These are phyloP conservation scores for Cenchrus americanus DNA, from an alignment of 176 grass and related monocot species.

Conservation along the genomic window DNA sequence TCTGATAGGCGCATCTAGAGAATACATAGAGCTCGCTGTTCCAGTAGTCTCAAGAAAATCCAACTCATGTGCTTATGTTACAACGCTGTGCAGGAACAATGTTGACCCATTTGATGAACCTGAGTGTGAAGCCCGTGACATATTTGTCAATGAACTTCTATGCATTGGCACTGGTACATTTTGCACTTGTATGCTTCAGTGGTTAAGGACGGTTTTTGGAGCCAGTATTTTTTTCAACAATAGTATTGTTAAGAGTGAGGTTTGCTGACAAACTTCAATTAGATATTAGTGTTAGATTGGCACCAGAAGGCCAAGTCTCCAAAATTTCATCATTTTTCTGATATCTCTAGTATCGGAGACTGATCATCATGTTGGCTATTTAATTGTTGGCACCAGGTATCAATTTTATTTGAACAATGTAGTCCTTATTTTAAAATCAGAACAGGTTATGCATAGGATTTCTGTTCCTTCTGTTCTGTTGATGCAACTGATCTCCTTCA, in stretches of 20 bases:
- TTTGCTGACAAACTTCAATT: constrained; percentile 23
- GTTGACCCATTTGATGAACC: constrained; percentile 89
- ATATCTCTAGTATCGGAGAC: constrained; percentile 12
- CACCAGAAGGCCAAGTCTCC: constrained; percentile 22
- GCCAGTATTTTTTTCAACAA: constrained; percentile 5
- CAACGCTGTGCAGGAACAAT: constrained; percentile 57
- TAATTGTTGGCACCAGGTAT: not conserved
- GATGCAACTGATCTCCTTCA: not conserved
- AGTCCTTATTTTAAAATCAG: constrained; percentile 6
- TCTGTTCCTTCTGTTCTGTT: constrained; percentile 2
- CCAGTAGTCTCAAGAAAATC: not conserved
- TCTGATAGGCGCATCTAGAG: not conserved
- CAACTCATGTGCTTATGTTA: constrained; percentile 27
- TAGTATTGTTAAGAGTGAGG: constrained; percentile 8
- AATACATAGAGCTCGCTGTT: not conserved
- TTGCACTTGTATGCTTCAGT: constrained; percentile 19
- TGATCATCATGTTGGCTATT: constrained; percentile 27
- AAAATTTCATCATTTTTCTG: not conserved
- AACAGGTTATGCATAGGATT: not conserved
- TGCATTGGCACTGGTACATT: constrained; percentile 81
- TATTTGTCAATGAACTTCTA: constrained; percentile 89
- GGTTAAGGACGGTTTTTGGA: not conserved
- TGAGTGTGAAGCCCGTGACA: constrained; percentile 86
- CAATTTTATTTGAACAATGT: constrained; percentile 18
- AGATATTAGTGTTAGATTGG: constrained; percentile 24